Evolutionary conservation across 352 stramenopile species (phyloP).

Genomic region (Pythium dissimile): DNA sequence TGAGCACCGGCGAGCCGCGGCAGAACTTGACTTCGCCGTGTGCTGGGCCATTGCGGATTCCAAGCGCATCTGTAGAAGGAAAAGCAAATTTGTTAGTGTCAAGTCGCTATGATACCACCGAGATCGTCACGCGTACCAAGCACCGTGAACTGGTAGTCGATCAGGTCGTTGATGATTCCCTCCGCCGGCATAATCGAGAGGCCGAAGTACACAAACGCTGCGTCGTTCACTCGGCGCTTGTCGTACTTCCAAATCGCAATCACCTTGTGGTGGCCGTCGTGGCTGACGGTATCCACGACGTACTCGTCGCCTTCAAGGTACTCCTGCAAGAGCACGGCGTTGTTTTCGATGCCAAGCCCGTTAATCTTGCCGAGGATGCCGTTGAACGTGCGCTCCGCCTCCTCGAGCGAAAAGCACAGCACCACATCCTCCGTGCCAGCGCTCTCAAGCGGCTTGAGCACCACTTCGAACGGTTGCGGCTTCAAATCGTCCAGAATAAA

Average conservation of each 20-base stretch:
- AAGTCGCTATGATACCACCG: background rate
- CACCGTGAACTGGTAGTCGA: constrained; percentile 83
- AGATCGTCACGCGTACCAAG: constrained; percentile 26
- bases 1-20: constrained; percentile 85
- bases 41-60: constrained; percentile 68
- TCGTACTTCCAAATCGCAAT: constrained; percentile 98
- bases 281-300: constrained; percentile 94
- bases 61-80: constrained; percentile 44
- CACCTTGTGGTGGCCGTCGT: constrained; percentile 92
- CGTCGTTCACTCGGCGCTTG: constrained; percentile 93
- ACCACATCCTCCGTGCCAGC: constrained; percentile 74
- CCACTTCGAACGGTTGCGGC: constrained; percentile 73
- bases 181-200: constrained; percentile 69
- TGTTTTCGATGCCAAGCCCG: constrained; percentile 82
- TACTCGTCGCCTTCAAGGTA: constrained; percentile 95
- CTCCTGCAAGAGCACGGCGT: constrained; percentile 89
- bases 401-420: constrained; percentile 73
- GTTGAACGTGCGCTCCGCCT: constrained; percentile 78
- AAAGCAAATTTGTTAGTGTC: background rate
- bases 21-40: constrained; percentile 88
- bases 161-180: constrained; percentile 71
- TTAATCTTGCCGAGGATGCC: constrained; percentile 86
- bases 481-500: constrained; percentile 71
- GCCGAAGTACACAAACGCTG: constrained; percentile 94
- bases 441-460: constrained; percentile 90